These are phyloP conservation scores for Coemansia sp. DNA, from an alignment of 192 early-diverging fungal genomes.

Conservation along the genomic window DNA sequence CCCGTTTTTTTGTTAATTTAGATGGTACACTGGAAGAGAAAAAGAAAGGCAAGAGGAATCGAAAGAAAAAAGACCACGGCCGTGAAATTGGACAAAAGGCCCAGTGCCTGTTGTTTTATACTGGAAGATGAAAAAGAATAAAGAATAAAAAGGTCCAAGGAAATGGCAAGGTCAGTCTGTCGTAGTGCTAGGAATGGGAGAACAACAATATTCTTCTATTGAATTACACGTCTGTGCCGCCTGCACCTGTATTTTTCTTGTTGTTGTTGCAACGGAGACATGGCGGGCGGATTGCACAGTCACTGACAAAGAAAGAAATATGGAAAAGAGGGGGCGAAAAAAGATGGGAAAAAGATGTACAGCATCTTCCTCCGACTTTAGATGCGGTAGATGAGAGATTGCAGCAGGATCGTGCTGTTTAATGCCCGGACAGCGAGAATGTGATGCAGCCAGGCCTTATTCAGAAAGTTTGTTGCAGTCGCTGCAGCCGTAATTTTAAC, in stretches of 20 bases:
- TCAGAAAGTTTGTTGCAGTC: slow-evolving; percentile 4
- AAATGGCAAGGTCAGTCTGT: too few relatives aligned
- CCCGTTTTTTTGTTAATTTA: background rate
- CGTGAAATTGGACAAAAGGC: background rate
- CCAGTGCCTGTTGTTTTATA: slow-evolving; percentile 3
- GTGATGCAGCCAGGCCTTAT: background rate
- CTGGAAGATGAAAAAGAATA: background rate
- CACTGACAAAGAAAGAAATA: too few relatives aligned
- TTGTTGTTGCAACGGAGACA: too few relatives aligned
- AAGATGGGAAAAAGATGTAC: too few relatives aligned
- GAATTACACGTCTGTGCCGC: too few relatives aligned
- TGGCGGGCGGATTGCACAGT: background rate
- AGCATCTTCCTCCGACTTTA: too few relatives aligned
- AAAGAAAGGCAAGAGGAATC: background rate
- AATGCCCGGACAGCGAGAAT: background rate
- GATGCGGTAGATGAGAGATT: background rate
- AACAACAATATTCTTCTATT: too few relatives aligned
- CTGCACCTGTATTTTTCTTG: too few relatives aligned
- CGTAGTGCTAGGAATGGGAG: too few relatives aligned
- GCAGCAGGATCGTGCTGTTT: background rate
- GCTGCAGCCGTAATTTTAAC: background rate
- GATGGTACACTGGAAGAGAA: background rate
- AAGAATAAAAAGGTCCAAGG: too few relatives aligned
- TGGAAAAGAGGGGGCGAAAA: too few relatives aligned
- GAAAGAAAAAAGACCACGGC: background rate